phyloP scores from a whole-genome alignment of 1,284 basidiomycete species.

The Ustilago cynodontis region DNA sequence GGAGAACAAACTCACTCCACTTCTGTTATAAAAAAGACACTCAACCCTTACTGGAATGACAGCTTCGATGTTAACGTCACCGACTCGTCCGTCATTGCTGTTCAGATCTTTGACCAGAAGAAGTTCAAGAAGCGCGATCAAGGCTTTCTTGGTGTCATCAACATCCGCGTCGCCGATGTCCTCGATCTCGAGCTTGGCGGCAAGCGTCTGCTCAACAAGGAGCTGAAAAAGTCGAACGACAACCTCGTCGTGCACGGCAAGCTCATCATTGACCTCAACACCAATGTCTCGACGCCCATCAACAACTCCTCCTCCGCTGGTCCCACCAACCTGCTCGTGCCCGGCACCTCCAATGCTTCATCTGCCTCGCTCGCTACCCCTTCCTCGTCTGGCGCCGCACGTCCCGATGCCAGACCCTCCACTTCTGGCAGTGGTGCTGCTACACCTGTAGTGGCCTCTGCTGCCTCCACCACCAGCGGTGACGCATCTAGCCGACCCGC shows the following conservation, averaged over 20 bases:
- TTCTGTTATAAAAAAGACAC: slow-evolving; percentile 71
- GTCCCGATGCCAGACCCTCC: slow-evolving; percentile 35
- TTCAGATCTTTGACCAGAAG: slow-evolving; percentile 96
- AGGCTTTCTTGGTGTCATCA: slow-evolving; percentile 93
- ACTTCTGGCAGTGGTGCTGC: slow-evolving; percentile 37
- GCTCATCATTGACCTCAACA: slow-evolving; percentile 70
- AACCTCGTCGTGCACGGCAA: slow-evolving; percentile 70
- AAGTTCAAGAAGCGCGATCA: slow-evolving; percentile 96
- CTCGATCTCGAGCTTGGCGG: slow-evolving; percentile 88
- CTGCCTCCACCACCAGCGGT: slow-evolving; percentile 33
- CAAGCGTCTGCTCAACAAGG: slow-evolving; percentile 76
- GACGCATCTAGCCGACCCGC: slow-evolving; percentile 37
- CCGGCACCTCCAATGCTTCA: slow-evolving; percentile 53
- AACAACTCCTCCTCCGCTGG: slow-evolving; percentile 60
- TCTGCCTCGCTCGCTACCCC: slow-evolving; percentile 58
- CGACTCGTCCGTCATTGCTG: slow-evolving; percentile 88
- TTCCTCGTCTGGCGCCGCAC: slow-evolving; percentile 22
- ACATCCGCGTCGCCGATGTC: slow-evolving; percentile 88
- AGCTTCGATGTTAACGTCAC: slow-evolving; percentile 76
- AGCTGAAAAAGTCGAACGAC: slow-evolving; percentile 69
- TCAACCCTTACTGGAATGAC: slow-evolving; percentile 70
- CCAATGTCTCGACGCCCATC: slow-evolving; percentile 66
- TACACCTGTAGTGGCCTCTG: slow-evolving; percentile 23
- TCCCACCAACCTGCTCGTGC: slow-evolving; percentile 49
- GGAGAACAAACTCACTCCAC: slow-evolving; percentile 94